A percentile compares a stretch with the other conserved stretches of the same genome.
Evolutionary conservation across 106 monocot genomes (phyloP).

Genomic region (Gastrodia elata): DNA sequence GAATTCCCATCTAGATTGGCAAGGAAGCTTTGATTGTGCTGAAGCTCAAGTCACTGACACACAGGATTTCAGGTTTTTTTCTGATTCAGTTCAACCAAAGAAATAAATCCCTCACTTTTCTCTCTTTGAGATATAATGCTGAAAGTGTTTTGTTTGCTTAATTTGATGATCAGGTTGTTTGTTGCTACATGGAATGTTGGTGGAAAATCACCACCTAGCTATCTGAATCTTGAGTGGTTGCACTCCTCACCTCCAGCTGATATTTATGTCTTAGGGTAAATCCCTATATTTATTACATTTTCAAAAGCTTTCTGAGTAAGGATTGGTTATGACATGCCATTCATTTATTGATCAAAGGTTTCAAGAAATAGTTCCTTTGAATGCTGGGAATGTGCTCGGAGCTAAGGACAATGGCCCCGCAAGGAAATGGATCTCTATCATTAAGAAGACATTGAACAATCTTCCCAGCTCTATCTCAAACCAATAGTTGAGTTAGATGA

Average conservation of each 20-base stretch:
- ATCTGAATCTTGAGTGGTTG: constrained; percentile 70
- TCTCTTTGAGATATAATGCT: background rate
- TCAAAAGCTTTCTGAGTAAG: too few relatives aligned
- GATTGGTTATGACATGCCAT: background rate
- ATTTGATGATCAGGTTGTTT: constrained; percentile 34
- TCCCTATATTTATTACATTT: background rate
- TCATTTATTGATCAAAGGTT: constrained; percentile 25
- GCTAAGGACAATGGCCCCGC: constrained; percentile 65
- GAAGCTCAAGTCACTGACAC: constrained; percentile 45
- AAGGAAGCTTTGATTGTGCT: constrained; percentile 41
- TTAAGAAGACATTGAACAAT: constrained; percentile 56
- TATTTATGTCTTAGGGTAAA: constrained; percentile 74
- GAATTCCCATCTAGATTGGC: constrained; percentile 25
- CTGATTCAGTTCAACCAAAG: constrained; percentile 5
- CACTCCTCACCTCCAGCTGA: constrained; percentile 67
- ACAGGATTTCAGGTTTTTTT: constrained; percentile 51
- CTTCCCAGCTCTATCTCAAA: constrained; percentile 30
- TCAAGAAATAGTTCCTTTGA: constrained; percentile 71
- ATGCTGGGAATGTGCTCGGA: constrained; percentile 73
- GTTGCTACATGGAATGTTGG: constrained; percentile 85
- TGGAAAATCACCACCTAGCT: constrained; percentile 59
- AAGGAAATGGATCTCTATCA: constrained; percentile 58
- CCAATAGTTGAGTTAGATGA: constrained; percentile 40
- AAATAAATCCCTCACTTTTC: background rate
- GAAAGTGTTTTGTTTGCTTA: background rate